phyloP scores from a whole-genome alignment of 1,139 yeast genomes.

The Candida freyschussii region DNA sequence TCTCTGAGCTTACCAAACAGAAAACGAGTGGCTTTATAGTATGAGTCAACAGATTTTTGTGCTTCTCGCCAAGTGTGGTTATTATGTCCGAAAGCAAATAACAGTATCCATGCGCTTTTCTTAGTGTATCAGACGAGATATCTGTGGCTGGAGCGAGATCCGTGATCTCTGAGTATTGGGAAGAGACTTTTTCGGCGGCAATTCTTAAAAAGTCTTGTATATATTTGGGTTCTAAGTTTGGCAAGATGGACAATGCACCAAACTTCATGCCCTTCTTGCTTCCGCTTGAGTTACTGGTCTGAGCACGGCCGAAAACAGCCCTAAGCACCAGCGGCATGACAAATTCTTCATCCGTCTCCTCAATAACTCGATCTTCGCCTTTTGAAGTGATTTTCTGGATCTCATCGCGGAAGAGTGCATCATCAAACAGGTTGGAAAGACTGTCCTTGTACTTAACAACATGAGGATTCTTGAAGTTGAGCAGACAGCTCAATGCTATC shows the following conservation, averaged over 20 bases:
- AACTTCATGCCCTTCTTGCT: conserved; percentile 68
- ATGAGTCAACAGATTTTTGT: conserved; percentile 35
- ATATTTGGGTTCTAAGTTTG: conserved; percentile 52
- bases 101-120: conserved; percentile 66
- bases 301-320: conserved; percentile 84
- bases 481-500: conserved; percentile 65
- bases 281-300: conserved; percentile 50
- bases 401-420: conserved; percentile 81
- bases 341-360: conserved; percentile 49
- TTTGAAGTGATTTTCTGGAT: conserved; percentile 55
- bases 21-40: conserved; percentile 27
- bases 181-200: conserved; percentile 53
- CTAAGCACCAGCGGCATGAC: conserved; percentile 74
- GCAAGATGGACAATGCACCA: conserved; percentile 71
- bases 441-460: conserved; percentile 69
- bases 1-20: conserved; percentile 54
- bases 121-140: conserved; percentile 31
- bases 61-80: conserved; percentile 57
- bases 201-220: conserved; percentile 57
- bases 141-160: conserved; percentile 15
- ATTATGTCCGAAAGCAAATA: conserved; percentile 63
- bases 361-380: conserved; percentile 51
- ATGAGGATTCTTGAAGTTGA: conserved; percentile 56
- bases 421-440: conserved; percentile 72
- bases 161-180: conserved; percentile 26